phyloP scores from a whole-genome alignment of 768 basidiomycete genomes.

The Termitomyces sp. region DNA sequence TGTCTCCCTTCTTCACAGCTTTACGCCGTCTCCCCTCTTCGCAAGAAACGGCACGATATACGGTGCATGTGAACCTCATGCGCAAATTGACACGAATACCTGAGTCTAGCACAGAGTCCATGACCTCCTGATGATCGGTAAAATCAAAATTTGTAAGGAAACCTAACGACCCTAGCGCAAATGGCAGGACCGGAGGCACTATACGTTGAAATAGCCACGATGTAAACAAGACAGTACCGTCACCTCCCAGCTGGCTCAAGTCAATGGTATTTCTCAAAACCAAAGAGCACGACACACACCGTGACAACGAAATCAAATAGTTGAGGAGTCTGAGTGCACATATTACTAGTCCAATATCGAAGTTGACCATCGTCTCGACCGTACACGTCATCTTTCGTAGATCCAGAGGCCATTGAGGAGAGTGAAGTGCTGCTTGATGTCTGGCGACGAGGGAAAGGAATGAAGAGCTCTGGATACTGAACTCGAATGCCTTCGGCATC shows the following conservation, averaged over 20 bases:
- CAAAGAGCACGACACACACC: constrained; percentile 40
- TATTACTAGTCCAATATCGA: constrained; percentile 94
- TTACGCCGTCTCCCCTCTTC: constrained; percentile 64
- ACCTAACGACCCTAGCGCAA: constrained; percentile 94
- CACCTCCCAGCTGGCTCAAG: constrained; percentile 83
- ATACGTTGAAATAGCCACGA: constrained; percentile 99
- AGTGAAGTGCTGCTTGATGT: constrained; percentile 62
- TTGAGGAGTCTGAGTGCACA: constrained; percentile 89
- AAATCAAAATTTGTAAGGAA: constrained; percentile 98
- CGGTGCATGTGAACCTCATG: constrained; percentile 99
- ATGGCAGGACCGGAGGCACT: constrained; percentile 97
- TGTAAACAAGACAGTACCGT: constrained; percentile 97
- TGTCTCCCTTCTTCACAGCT: constrained; percentile 89
- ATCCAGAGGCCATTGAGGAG: constrained; percentile 49
- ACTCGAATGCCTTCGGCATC: constrained; percentile 85
- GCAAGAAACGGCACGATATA: constrained; percentile 84
- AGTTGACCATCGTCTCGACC: constrained; percentile 78
- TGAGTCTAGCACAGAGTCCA: constrained; percentile 84
- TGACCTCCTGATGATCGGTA: constrained; percentile 73
- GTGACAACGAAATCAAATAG: constrained; percentile 98
- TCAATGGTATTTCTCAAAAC: neutral
- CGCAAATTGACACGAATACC: constrained; percentile 97
- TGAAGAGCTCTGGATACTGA: constrained; percentile 85
- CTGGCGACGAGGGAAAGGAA: constrained; percentile 69
- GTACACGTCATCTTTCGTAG: constrained; percentile 35